Base-by-base conservation (phyloP, 2,329 filamentous ascomycete species). In the Xylaria sp. region DNA sequence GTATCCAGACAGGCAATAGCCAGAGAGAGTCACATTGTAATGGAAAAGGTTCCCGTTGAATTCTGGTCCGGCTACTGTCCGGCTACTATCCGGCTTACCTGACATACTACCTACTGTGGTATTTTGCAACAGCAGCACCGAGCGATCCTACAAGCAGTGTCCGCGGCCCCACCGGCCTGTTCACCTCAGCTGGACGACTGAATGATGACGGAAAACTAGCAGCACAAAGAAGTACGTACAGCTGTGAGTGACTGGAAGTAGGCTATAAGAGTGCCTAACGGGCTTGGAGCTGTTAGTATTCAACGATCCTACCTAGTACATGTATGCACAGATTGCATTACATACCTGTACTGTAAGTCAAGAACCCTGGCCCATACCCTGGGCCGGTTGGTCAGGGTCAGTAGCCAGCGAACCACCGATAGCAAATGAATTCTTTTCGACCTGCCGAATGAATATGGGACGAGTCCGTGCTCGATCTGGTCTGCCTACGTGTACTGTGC, bases 311-410 rank as follows among this genome's bases (percentile, higher is more conserved):
- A 39, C 13, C 20, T 56, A 43, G 10, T 46, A 36, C 12, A 33
- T 41, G 39, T 56, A 33, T 15, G 9, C 36, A 62, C 9, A 28
- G 28, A 28, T 28, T 28, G 28, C 28, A 28, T 28, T 28, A 28
- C 28, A 28, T 28, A 28, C 28, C 4, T 55, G 52, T 55, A 57
- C 4, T 55, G 52, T 55, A 57, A 57, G 7, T 57, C 10, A 31
- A 28, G 43, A 59, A 41, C 41, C 56, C 56, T 48, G 57, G 57
- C n/a, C 57, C 13, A 43, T n/a, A 36, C n/a, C 41, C n/a, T 46
- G 18, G 10, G 20, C 9, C 13, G 46, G 20, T 48, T 46, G 23
- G 23, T 58, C 55, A 33, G 28, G 57, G 28, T 20, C 41, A 23
- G 48, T 23, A 7, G 20, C 33, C 23, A 55, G 49, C 20, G 20